Evolutionary conservation across 2,329 filamentous ascomycete species (phyloP).

Genomic region (Trichophyton verrucosum): DNA sequence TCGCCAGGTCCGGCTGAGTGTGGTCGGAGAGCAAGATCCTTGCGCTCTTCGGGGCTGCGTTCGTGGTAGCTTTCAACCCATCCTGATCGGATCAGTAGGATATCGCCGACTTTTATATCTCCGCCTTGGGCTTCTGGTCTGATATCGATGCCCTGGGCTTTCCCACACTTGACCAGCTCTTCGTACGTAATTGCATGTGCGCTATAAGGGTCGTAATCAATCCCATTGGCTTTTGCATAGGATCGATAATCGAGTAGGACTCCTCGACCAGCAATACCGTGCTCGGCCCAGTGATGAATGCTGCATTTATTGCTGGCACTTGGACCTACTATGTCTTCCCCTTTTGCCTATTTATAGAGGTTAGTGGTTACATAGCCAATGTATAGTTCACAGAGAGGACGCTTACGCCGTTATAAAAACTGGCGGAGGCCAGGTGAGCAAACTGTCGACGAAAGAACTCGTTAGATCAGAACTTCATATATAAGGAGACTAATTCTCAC

Average conservation of each 20-base stretch:
- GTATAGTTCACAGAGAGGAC: not conserved
- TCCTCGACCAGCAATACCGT: slow-evolving; percentile 33
- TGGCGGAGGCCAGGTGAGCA: slow-evolving; percentile 25
- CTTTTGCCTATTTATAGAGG: slow-evolving; percentile 19
- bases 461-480: not conserved
- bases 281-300: slow-evolving; percentile 32
- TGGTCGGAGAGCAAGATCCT: slow-evolving; percentile 21
- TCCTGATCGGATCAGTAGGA: slow-evolving; percentile 54
- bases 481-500: slow-evolving; percentile 15
- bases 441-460: slow-evolving; percentile 19
- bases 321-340: slow-evolving; percentile 24
- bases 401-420: slow-evolving; percentile 32
- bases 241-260: slow-evolving; percentile 32
- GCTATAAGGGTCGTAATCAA: slow-evolving; percentile 41
- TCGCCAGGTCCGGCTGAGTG: slow-evolving; percentile 22
- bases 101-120: slow-evolving; percentile 48
- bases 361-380: not conserved
- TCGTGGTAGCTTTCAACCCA: slow-evolving; percentile 47
- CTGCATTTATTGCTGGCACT: slow-evolving; percentile 28
- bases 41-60: slow-evolving; percentile 27
- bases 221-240: slow-evolving; percentile 41
- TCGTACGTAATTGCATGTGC: slow-evolving; percentile 42
- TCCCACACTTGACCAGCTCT: slow-evolving; percentile 48
- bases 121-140: slow-evolving; percentile 42
- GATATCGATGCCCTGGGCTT: slow-evolving; percentile 50